Conservation (phyloP, 768 basidiomycete genomes). For the Leccinum rimulosum region DNA sequence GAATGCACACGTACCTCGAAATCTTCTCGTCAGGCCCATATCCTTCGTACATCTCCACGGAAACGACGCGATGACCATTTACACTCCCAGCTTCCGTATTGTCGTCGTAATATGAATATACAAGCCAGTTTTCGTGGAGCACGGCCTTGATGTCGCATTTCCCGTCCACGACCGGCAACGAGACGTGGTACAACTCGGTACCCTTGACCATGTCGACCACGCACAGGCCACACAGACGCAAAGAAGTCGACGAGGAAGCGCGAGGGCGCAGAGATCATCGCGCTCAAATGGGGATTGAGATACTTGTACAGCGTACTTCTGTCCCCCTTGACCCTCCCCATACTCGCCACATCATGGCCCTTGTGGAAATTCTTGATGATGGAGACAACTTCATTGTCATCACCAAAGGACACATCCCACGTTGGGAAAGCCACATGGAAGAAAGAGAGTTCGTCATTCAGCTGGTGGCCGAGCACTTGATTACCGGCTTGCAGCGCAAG, state of each 20-base stretch:
- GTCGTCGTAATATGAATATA: slow-evolving; percentile 81
- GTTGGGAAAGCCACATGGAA: slow-evolving; percentile 54
- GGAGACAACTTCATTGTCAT: slow-evolving; percentile 54
- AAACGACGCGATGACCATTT: slow-evolving; percentile 73
- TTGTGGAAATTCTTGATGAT: slow-evolving; percentile 45
- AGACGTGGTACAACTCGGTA: slow-evolving; percentile 63
- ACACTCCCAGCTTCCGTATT: slow-evolving; percentile 45
- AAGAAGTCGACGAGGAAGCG: slow-evolving; percentile 8
- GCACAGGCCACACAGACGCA: slow-evolving; percentile 58
- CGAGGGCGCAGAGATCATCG: slow-evolving; percentile 53
- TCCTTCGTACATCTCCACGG: slow-evolving; percentile 90
- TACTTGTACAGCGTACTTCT: slow-evolving; percentile 93
- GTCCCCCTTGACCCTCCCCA: slow-evolving; percentile 85
- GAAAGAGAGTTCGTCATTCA: slow-evolving; percentile 44
- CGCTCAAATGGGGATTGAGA: slow-evolving; percentile 77
- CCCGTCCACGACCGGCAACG: slow-evolving; percentile 43
- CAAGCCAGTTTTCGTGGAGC: slow-evolving; percentile 89
- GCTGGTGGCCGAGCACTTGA: slow-evolving; percentile 57
- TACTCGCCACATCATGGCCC: slow-evolving; percentile 60
- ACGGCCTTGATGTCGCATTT: slow-evolving; percentile 65
- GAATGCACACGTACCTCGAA: slow-evolving; percentile 52
- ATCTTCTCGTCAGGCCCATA: slow-evolving; percentile 62
- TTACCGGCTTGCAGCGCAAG: slow-evolving; percentile 54
- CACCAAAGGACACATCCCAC: slow-evolving; percentile 61
- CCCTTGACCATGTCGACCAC: slow-evolving; percentile 82